phyloP scores from a whole-genome alignment of 768 basidiomycete genomes.

The Pisolithus tinctorius region DNA sequence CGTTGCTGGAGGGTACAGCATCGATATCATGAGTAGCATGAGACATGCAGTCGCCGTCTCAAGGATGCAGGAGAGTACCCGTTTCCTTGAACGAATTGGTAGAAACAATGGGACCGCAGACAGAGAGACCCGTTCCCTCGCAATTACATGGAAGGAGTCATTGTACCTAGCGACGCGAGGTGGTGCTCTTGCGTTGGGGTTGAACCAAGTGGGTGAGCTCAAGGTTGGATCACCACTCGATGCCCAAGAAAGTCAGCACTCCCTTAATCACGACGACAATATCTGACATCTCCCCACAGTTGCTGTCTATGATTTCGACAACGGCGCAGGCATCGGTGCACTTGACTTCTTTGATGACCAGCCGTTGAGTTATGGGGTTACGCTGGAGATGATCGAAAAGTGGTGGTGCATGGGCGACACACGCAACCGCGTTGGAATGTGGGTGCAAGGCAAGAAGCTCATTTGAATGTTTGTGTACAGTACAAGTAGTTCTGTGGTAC shows the following conservation, averaged over 20 bases:
- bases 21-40: conserved; percentile 77
- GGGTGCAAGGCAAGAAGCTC: conserved; percentile 61
- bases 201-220: conserved; percentile 49
- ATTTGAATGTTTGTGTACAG: not conserved
- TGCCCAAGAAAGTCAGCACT: conserved; percentile 61
- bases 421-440: conserved; percentile 60
- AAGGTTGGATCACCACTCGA: conserved; percentile 61
- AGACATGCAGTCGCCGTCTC: conserved; percentile 69
- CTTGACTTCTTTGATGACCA: conserved; percentile 62
- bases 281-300: conserved; percentile 27
- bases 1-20: conserved; percentile 78
- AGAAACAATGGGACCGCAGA: not conserved
- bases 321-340: conserved; percentile 44
- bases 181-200: conserved; percentile 62
- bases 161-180: conserved; percentile 79
- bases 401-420: conserved; percentile 86
- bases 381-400: conserved; percentile 63
- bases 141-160: conserved; percentile 76
- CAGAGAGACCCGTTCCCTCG: conserved; percentile 22
- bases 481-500: too few species aligned
- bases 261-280: too few species aligned
- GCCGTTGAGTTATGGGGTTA: conserved; percentile 15
- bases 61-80: conserved; percentile 56
- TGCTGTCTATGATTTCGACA: conserved; percentile 36
- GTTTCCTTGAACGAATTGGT: conserved; percentile 18